phyloP scores from a whole-genome alignment of 2,329 filamentous ascomycete genomes.

The Endoconidiophora laricicola region DNA sequence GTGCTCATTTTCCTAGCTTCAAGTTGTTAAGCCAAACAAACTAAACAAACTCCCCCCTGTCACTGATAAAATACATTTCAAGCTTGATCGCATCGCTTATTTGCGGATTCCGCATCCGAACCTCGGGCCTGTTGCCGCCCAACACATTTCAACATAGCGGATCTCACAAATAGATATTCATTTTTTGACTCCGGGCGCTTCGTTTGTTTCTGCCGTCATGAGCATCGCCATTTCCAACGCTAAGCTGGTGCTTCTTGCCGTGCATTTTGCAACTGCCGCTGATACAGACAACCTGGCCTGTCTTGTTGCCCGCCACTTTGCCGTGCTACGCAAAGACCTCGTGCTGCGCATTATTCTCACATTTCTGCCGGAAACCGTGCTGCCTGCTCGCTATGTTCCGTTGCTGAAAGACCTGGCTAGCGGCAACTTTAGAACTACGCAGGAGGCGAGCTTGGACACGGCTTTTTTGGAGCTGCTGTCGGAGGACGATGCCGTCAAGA shows the following conservation, averaged over 20 bases:
- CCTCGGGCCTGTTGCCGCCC: not conserved
- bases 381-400: conserved; percentile 43
- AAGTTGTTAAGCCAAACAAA: no score
- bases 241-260: conserved; percentile 57
- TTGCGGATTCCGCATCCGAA: not conserved
- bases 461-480: conserved; percentile 40
- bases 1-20: no score
- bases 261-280: conserved; percentile 48
- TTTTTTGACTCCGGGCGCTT: conserved; percentile 1
- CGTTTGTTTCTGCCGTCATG: conserved; percentile 18
- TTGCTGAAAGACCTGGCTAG: conserved; percentile 42
- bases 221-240: conserved; percentile 38
- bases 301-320: conserved; percentile 38
- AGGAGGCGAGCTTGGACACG: conserved; percentile 33
- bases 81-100: not conserved
- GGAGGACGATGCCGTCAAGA: conserved; percentile 47
- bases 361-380: conserved; percentile 56
- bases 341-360: conserved; percentile 59
- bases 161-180: not conserved
- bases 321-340: conserved; percentile 45
- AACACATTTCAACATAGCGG: not conserved
- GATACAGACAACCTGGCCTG: conserved; percentile 46
- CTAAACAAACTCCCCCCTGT: no score
- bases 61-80: no score
- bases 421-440: conserved; percentile 26